Base-by-base conservation (phyloP, 805 yeast genomes). In the Candida succiphila region DNA sequence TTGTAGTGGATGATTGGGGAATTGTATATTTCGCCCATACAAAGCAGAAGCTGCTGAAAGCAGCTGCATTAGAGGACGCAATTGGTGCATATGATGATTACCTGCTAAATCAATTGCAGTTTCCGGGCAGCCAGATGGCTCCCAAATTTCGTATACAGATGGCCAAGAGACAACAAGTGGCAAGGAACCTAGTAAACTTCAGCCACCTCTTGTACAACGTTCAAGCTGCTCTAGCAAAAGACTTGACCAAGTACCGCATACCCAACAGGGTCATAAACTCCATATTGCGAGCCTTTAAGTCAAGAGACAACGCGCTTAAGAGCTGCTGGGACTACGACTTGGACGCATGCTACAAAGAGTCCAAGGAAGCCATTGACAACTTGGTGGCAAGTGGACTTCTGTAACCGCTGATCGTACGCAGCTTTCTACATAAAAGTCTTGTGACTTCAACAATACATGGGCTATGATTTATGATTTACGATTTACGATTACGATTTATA, bases 21-120 rank as follows among this genome's bases (percentile, higher is more conserved):
- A 33, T 42, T 1, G 31, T 54, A 7, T 55, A 54, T 32, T 53
- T 54, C 31, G 42, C 50, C 2, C 52, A 49, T 33, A 22, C 37
- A 6, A n/a, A 15, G 16, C 7, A 21, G 5, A 21, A 7, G 3
- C 3, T 17, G 12, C 7, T 21, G 10, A 7, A 10, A 21, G 14
- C 17, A 17, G 32, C 33, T 3, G 25, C 15, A 12, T 20, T 40
- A 7, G 28, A 39, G 17, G 59, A 55, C 32, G 42, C 47, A 21
- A 36, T 45, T 31, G 47, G 52, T 47, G 38, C 52, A 2, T 49
- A 46, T 24, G 36, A 36, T n/a, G 52, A 47, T 31, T 25, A 37
- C 4, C 31, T 51, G 6, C 32, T 49, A 13, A 43, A 46, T 28
- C 18, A 14, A 15, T 19, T 42, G 10, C 35, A 35, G 3, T 23